phyloP scores from a whole-genome alignment of 176 grass and related monocot genomes.

The Triticum aestivum region DNA sequence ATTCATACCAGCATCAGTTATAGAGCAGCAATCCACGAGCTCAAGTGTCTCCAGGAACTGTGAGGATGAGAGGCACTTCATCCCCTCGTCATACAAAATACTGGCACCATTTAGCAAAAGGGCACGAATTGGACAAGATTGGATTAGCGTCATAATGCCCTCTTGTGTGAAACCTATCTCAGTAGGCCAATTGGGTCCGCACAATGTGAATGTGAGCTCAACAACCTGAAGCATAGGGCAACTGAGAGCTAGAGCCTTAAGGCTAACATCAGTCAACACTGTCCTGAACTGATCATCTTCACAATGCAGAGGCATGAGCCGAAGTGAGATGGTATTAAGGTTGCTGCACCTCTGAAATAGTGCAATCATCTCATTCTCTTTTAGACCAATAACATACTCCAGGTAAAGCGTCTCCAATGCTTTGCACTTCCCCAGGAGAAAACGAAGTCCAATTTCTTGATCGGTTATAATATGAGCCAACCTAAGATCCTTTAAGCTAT shows the following conservation, averaged over 20 bases:
- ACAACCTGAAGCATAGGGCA: slow-evolving; percentile 61
- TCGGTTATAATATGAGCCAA: slow-evolving; percentile 52
- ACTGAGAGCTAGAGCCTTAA: slow-evolving; percentile 36
- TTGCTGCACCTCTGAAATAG: slow-evolving; percentile 51
- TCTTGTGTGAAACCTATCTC: slow-evolving; percentile 41
- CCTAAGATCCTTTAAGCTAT: slow-evolving; percentile 56
- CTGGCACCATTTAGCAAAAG: slow-evolving; percentile 43
- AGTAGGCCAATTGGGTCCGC: not conserved
- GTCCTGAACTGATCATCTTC: not conserved
- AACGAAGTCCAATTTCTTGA: slow-evolving; percentile 39
- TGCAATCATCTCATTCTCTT: slow-evolving; percentile 52
- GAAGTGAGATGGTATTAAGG: slow-evolving; percentile 55
- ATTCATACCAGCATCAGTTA: slow-evolving; percentile 46
- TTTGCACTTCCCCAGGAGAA: slow-evolving; percentile 45
- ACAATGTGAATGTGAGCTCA: slow-evolving; percentile 45
- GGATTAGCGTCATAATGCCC: slow-evolving; percentile 45
- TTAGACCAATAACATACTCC: slow-evolving; percentile 52
- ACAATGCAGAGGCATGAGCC: slow-evolving; percentile 9
- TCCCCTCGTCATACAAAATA: slow-evolving; percentile 42
- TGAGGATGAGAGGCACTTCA: slow-evolving; percentile 38
- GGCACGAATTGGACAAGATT: slow-evolving; percentile 43
- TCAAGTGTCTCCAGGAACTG: slow-evolving; percentile 49
- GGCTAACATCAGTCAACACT: slow-evolving; percentile 48
- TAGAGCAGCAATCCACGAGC: slow-evolving; percentile 35
- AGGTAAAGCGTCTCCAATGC: slow-evolving; percentile 57